Percentiles rank a stretch among this genome's conserved stretches.
Evolutionary conservation across 495 filamentous ascomycete species (phyloP).

Genomic region (Clohesyomyces aquaticus): DNA sequence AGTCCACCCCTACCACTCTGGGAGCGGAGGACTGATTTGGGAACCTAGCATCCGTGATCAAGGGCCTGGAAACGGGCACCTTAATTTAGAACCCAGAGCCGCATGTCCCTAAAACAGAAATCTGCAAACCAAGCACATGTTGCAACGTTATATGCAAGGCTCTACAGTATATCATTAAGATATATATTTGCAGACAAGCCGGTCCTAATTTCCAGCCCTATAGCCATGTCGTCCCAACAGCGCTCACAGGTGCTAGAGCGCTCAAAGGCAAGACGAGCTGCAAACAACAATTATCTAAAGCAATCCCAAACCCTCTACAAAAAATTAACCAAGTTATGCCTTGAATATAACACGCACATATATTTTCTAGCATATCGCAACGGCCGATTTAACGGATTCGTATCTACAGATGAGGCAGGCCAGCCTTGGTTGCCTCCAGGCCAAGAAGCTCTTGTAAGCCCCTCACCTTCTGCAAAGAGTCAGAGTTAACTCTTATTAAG

Average conservation of each 20-base stretch:
- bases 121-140: too few relatives aligned
- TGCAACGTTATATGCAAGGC: too few relatives aligned
- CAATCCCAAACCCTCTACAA: conserved; percentile 10
- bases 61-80: too few relatives aligned
- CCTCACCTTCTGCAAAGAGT: conserved; percentile 1
- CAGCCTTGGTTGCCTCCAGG: conserved; percentile 3
- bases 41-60: too few relatives aligned
- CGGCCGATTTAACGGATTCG: conserved; percentile 14
- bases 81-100: too few relatives aligned
- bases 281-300: conserved; percentile 14
- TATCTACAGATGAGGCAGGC: conserved; percentile 4
- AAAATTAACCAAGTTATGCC: conserved; percentile 6
- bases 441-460: conserved; percentile 10
- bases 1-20: too few relatives aligned
- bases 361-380: conserved; percentile 17
- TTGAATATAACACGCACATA: conserved; percentile 9
- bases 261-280: too few relatives aligned
- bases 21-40: too few relatives aligned
- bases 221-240: conserved; percentile 5
- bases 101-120: too few relatives aligned
- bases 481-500: neutral
- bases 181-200: too few relatives aligned
- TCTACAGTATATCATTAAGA: too few relatives aligned
- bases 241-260: neutral
- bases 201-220: too few relatives aligned